Conservation (phyloP, 2,329 filamentous ascomycete genomes). For the Exophiala alcalophila region DNA sequence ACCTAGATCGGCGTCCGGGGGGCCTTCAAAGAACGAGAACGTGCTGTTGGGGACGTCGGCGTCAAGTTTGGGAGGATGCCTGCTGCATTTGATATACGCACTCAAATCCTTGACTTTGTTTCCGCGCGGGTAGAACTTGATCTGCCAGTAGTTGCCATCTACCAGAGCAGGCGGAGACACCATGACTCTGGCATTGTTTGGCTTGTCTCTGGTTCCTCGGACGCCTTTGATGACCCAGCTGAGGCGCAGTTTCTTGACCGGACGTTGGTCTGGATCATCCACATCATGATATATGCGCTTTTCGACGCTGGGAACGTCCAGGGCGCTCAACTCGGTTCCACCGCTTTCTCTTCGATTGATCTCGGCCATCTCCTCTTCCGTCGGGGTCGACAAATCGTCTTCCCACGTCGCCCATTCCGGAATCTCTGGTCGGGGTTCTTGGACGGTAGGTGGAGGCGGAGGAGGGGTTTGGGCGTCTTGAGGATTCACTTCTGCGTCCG, state of each 20-base stretch:
- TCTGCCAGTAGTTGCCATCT: conserved; percentile 62
- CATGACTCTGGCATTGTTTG: conserved; percentile 58
- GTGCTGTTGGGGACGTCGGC: conserved; percentile 39
- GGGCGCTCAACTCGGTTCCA: conserved; percentile 52
- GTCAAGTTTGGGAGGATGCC: conserved; percentile 43
- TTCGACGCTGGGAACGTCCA: conserved; percentile 51
- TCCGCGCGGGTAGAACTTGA: conserved; percentile 63
- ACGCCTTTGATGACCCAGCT: conserved; percentile 59
- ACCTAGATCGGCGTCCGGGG: conserved; percentile 38
- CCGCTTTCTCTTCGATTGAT: conserved; percentile 56
- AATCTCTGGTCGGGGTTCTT: conserved; percentile 5
- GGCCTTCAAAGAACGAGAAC: conserved; percentile 42
- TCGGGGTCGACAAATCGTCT: conserved; percentile 56
- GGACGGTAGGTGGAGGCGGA: conserved; percentile 6
- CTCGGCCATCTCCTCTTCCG: conserved; percentile 57
- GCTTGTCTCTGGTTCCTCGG: conserved; percentile 59
- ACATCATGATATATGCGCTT: conserved; percentile 54
- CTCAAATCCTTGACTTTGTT: conserved; percentile 59
- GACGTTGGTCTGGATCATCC: conserved; percentile 57
- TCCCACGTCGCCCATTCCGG: conserved; percentile 53
- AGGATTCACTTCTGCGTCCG: neutral
- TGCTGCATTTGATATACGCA: conserved; percentile 61
- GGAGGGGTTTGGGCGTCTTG: conserved; percentile 4
- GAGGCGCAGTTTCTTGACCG: conserved; percentile 54
- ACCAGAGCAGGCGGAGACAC: conserved; percentile 55